Percentiles rank a stretch among this genome's conserved stretches.
phyloP scores from a whole-genome alignment of 306 rosid species.

The Ochetophila trinervis region DNA sequence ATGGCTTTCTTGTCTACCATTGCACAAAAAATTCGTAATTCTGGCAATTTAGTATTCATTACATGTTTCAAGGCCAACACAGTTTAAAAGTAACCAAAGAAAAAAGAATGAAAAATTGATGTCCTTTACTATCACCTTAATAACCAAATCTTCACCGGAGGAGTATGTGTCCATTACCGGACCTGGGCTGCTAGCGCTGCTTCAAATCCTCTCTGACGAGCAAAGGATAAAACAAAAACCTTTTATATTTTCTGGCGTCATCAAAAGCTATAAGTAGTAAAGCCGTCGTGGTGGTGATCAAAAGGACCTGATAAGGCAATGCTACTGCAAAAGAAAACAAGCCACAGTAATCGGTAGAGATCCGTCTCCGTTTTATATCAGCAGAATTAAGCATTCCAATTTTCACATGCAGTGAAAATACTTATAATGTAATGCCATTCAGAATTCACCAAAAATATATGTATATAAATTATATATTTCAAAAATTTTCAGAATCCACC shows the following conservation, averaged over 20 bases:
- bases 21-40: constrained; percentile 24
- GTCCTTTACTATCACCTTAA: constrained; percentile 54
- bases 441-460: background rate
- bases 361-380: constrained; percentile 57
- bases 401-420: constrained; percentile 25
- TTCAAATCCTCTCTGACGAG: constrained; percentile 81
- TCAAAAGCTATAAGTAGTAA: constrained; percentile 30
- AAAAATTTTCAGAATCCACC: constrained; percentile 51
- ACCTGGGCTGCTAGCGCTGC: constrained; percentile 58
- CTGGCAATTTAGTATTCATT: constrained; percentile 19
- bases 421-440: background rate
- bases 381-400: constrained; percentile 39
- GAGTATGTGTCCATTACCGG: constrained; percentile 67
- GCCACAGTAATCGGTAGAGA: constrained; percentile 75
- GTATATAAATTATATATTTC: background rate
- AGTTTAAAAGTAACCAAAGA: background rate
- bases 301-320: constrained; percentile 34
- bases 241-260: constrained; percentile 44
- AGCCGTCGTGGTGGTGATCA: constrained; percentile 50
- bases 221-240: constrained; percentile 49
- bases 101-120: background rate
- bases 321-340: constrained; percentile 84
- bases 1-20: constrained; percentile 82
- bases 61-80: constrained; percentile 5
- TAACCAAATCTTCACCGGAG: constrained; percentile 71